Evolutionary conservation across 331 rosid genomes (phyloP), one percentile per base, ranked within the genome.

Genomic region (Malus hybrid): DNA sequence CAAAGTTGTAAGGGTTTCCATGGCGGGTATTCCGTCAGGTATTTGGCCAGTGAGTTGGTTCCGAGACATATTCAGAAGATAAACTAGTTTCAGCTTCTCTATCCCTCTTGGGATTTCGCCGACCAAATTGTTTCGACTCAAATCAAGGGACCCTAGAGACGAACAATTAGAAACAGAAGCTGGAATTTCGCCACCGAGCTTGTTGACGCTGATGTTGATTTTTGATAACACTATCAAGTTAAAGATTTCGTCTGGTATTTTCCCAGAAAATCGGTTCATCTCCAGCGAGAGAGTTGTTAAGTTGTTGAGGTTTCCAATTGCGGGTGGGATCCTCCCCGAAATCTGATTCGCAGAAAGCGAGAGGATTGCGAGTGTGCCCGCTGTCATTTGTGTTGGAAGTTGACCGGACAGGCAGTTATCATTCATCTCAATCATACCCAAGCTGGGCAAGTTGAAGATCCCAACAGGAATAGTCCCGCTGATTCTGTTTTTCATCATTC

Each of bases 51-150:
- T 69, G 7, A 94, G 71, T 0, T 62, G 81, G 81, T 94, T 94
- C 18, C 68, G 50, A 0, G 97, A 92, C 8, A 92, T 62, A 32
- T 94, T 88, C 6, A 92, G 82, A 54, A 85, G 79, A 87, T 88
- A 83, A 3, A 94, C 66, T 31, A 22, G 86, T 5, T 14, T 75
- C 10, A 92, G 46, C 9, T 69, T 68, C 10, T 77, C 57, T 3
- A 94, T 88, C 3, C 87, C 95, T 3, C 32, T 71, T 0, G 99
- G 97, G 71, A 92, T 78, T 60, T 81, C 77, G 0, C 93, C 99
- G 5, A 2, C 29, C 3, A 94, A 80, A 50, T 19, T 42, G 69
- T 94, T 94, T 67, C 78, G 72, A 16, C 96, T 88, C 2, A 94
- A 80, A 73, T 94, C 97, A 6, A 82, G 82, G 0, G 84, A 83